Evolutionary conservation across 306 rosid species (phyloP), one percentile per base, ranked within the genome.

Genomic region (Prunus kanzakura): DNA sequence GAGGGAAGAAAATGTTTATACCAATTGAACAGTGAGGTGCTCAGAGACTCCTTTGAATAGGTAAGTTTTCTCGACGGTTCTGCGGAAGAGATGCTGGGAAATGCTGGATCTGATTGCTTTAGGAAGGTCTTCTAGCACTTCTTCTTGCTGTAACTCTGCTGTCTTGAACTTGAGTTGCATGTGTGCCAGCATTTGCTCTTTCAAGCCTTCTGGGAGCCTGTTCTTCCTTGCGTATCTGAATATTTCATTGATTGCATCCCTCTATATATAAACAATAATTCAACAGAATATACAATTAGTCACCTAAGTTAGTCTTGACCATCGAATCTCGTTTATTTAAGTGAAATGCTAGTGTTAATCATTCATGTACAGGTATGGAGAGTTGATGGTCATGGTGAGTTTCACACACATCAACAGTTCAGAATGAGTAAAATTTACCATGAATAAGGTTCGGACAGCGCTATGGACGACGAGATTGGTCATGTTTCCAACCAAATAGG

Each of bases 401-500:
- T 18, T 11, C 1, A 30, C 1, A 64, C 45, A 35, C 65, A 43
- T 43, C 54, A 52, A 50, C 11, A 10, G n/a, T 69, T 80, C 22
- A 29, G 43, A 38, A 38, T 38, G 43, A 38, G 9, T 1, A 38
- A 6, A 38, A 65, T 69, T 66, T 82, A 87, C 91, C 91, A 87
- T 82, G 83, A 81, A 82, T 68, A 87, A 79, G 77, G 96, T 91
- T 70, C 85, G 84, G 85, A 74, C 79, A 67, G 97, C 85, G 71
- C 83, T 71, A 76, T 87, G 98, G 86, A 93, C 98, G 25, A 90
- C 82, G 78, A 93, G 87, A 81, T 80, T 93, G 50, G 94, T 91
- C 96, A 93, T 93, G 88, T 91, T 93, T 71, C 97, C 97, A 15
- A 93, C 85, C 78, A 91, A 83, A 80, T 93, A 93, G 75, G 98